A percentile compares a stretch with the other conserved stretches of the same genome.
Conservation (phyloP, 2,329 filamentous ascomycete genomes). For the Pestalotiopsis sp. region DNA sequence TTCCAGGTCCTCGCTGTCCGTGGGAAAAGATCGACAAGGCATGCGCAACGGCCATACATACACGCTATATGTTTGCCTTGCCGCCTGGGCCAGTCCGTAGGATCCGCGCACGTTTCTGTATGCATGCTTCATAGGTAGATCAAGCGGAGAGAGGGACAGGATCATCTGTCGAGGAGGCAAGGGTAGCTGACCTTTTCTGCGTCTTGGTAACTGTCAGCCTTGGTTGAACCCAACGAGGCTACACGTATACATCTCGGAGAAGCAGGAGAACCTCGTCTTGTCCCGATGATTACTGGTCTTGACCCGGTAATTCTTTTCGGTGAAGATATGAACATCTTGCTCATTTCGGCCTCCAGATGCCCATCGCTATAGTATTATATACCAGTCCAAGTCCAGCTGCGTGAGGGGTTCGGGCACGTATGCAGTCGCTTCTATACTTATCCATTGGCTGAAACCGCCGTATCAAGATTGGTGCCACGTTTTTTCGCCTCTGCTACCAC, state of each 20-base stretch:
- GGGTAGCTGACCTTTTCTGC: neutral
- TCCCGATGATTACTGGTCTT: neutral
- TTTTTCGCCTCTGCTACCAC: neutral
- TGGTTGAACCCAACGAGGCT: neutral
- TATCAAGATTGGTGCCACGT: constrained; percentile 5
- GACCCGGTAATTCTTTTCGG: neutral
- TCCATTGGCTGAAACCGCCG: neutral
- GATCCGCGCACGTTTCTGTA: neutral
- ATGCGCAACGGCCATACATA: neutral
- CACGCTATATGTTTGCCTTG: neutral
- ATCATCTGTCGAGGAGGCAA: neutral
- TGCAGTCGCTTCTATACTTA: neutral
- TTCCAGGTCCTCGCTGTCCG: neutral
- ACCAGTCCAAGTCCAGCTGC: neutral
- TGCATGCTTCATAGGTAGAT: neutral
- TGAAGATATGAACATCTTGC: neutral
- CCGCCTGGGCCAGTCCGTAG: neutral
- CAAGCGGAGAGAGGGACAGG: neutral
- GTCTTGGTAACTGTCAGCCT: neutral
- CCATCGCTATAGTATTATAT: neutral
- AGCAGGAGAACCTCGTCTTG: neutral
- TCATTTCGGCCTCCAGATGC: neutral
- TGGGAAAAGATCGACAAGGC: neutral
- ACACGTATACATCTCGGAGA: neutral
- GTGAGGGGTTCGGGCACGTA: constrained; percentile 3